phyloP scores from a whole-genome alignment of 2,329 filamentous ascomycete genomes.

The Didymella pinodella region DNA sequence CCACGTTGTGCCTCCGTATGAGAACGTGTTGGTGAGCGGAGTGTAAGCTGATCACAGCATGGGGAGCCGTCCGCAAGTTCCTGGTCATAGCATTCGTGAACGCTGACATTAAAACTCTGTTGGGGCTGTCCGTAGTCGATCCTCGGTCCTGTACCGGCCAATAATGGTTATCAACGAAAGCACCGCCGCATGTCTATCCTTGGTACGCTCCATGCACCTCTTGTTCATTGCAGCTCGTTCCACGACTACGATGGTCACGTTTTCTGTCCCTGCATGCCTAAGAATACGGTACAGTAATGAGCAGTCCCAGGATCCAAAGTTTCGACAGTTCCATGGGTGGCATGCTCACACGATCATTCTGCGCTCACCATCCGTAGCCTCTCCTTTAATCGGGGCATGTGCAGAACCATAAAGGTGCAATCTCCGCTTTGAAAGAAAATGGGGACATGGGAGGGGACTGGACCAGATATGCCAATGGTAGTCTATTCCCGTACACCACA shows the following conservation, averaged over 20 bases:
- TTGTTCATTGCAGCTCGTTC: not conserved
- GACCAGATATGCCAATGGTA: not conserved
- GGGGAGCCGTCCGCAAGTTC: not conserved
- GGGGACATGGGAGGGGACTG: too few species aligned
- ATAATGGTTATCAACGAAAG: too few species aligned
- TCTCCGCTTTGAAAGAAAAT: too few species aligned
- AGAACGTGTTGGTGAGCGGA: not conserved
- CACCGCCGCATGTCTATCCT: not conserved
- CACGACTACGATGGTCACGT: not conserved
- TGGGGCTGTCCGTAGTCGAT: not conserved
- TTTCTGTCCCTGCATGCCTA: not conserved
- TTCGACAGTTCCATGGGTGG: too few species aligned
- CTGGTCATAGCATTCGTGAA: too few species aligned
- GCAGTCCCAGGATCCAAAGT: too few species aligned
- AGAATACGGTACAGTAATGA: not conserved
- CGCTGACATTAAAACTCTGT: not conserved
- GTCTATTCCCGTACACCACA: too few species aligned
- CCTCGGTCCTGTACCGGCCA: too few species aligned
- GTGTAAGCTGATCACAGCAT: not conserved
- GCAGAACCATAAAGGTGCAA: too few species aligned
- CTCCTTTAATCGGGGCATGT: too few species aligned
- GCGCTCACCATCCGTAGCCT: too few species aligned
- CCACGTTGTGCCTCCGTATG: not conserved
- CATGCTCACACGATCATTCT: too few species aligned
- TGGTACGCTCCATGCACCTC: not conserved